Evolutionary conservation across 495 filamentous ascomycete genomes (phyloP), one percentile per base, ranked within the genome.

Genomic region (Neurospora sp.): DNA sequence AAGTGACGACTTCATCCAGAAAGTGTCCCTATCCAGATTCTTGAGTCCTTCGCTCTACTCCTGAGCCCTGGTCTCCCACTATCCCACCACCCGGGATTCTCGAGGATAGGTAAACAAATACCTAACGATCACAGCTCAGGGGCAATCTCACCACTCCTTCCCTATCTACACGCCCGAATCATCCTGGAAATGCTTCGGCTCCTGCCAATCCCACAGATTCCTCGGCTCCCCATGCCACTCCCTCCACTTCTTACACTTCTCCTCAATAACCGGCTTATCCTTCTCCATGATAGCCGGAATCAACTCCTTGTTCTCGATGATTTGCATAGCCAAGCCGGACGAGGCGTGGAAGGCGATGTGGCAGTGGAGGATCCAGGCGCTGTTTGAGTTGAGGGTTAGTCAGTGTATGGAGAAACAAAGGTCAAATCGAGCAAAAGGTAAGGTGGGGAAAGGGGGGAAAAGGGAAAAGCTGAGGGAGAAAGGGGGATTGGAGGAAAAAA

Each of bases 261-360:
- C 69, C 20, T 79, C 71, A 31, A 80, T 59, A 68, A 31, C 18
- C 3, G 61, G 70, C 35, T 70, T 74, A 9, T 72, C 70, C 10
- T 72, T 37, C 35, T 74, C 74, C 74, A 76, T 71, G 7, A 83
- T 76, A 2, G 75, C 75, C 0, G 73, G 70, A 35, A 82, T 76
- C 71, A 78, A 76, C 35, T 74, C 61, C 69, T 80, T 70, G 22
- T 81, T 79, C 77, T 86, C 84, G 1, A 85, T 69, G 37, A 86
- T 77, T 70, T 84, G 82, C 68, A 86, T 71, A 0, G 77, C 82
- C 8, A 87, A 75, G 3, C 85, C 85, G 18, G 78, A 78, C 12
- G 75, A 78, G 4, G 83, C 81, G 39, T 87, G 85, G 83, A 83
- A 86, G 31, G 81, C 84, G 69, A 85, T 82, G 31, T 84, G 79